Evolutionary conservation across 2,329 filamentous ascomycete genomes (phyloP).

Genomic region (Scortechinia acanthostroma): DNA sequence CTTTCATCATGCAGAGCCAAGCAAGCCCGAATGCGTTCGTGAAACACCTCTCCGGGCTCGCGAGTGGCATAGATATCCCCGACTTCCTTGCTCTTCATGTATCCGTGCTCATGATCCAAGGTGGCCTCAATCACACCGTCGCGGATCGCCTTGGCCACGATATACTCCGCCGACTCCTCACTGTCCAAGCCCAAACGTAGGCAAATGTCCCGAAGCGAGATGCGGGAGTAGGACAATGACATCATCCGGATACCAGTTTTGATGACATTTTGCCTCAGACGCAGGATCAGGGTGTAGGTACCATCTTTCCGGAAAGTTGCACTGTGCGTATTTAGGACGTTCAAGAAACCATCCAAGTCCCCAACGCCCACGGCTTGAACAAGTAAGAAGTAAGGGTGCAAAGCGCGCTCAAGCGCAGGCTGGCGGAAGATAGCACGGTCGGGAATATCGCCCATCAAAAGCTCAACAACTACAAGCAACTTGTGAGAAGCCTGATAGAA

Average conservation of each 20-base stretch:
- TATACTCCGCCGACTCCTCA: slow-evolving; percentile 97
- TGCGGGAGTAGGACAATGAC: slow-evolving; percentile 93
- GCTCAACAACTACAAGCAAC: slow-evolving; percentile 89
- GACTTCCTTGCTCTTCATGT: slow-evolving; percentile 97
- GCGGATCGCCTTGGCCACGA: slow-evolving; percentile 95
- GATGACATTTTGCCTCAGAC: slow-evolving; percentile 95
- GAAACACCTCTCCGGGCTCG: slow-evolving; percentile 94
- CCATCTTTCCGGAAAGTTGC: slow-evolving; percentile 85
- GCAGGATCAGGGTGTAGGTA: slow-evolving; percentile 90
- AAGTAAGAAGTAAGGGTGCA: slow-evolving; percentile 88
- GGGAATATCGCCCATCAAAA: slow-evolving; percentile 97
- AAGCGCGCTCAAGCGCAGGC: slow-evolving; percentile 74
- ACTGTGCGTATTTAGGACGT: slow-evolving; percentile 73
- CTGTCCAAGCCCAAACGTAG: slow-evolving; percentile 87
- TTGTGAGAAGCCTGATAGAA: slow-evolving; percentile 96
- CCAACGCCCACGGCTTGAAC: slow-evolving; percentile 95
- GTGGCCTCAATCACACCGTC: slow-evolving; percentile 96
- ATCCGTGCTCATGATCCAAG: slow-evolving; percentile 86
- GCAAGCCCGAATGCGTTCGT: slow-evolving; percentile 89
- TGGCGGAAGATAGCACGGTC: slow-evolving; percentile 91
- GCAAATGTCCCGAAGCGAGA: slow-evolving; percentile 94
- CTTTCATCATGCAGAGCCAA: slow-evolving; percentile 91
- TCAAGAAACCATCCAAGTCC: slow-evolving; percentile 87
- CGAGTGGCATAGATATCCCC: slow-evolving; percentile 93
- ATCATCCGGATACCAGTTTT: slow-evolving; percentile 99